phyloP scores from a whole-genome alignment of 2,329 filamentous ascomycete species.

The Trichoderma arundinaceum region DNA sequence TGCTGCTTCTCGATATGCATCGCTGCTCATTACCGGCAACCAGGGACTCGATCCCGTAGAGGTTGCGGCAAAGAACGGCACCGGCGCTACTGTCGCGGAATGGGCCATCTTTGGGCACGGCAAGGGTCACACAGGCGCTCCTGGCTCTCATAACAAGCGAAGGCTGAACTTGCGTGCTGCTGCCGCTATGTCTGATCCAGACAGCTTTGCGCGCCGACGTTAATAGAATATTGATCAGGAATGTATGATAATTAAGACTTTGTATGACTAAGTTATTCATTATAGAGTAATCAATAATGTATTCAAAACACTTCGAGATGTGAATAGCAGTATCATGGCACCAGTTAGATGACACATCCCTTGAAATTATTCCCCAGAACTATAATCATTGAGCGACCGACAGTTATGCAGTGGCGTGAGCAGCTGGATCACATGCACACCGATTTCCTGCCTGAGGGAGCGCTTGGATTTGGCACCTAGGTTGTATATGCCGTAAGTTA shows the following conservation, averaged over 20 bases:
- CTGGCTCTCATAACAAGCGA: constrained; percentile 3
- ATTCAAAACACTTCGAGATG: not conserved
- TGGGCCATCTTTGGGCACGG: constrained; percentile 34
- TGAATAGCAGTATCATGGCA: not conserved
- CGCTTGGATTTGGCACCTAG: no score
- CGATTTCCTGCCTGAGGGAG: no score
- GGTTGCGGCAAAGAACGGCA: constrained; percentile 31
- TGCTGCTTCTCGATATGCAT: constrained; percentile 33
- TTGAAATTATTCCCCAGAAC: no score
- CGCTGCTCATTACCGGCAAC: constrained; percentile 34
- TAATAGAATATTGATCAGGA: constrained; percentile 4
- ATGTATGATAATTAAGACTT: constrained; percentile 11
- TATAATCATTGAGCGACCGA: no score
- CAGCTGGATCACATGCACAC: no score
- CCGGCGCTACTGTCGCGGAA: constrained; percentile 35
- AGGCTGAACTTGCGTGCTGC: constrained; percentile 14
- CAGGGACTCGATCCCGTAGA: constrained; percentile 32
- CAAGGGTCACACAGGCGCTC: not conserved
- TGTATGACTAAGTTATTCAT: not conserved
- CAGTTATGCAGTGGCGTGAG: no score
- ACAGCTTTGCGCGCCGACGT: constrained; percentile 8
- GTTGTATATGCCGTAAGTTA: no score
- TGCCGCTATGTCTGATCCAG: constrained; percentile 14
- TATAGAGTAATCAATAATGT: constrained; percentile 18
- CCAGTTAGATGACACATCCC: no score